Evolutionary conservation across 148 eudicot genomes (phyloP).

Genomic region (Beta vulgaris): DNA sequence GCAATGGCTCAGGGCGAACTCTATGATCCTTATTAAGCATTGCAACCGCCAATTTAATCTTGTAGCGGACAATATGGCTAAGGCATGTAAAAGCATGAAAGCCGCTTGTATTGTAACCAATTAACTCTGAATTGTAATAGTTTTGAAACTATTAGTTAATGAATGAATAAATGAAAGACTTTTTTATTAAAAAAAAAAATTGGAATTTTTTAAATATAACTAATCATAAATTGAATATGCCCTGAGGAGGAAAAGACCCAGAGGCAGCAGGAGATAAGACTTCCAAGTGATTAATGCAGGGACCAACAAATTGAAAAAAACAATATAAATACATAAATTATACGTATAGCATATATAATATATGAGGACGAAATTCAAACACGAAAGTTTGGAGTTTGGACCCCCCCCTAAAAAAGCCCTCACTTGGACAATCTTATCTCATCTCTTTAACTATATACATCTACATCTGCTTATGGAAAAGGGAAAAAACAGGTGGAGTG

Average conservation of each 20-base stretch:
- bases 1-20: no score
- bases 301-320: background rate
- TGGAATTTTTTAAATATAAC: background rate
- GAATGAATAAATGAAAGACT: no score
- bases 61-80: no score
- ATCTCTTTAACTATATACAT: background rate
- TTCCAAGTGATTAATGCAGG: background rate
- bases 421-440: conserved; percentile 28
- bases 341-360: background rate
- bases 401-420: background rate
- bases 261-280: conserved; percentile 19
- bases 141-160: no score
- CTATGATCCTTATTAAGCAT: no score
- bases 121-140: no score
- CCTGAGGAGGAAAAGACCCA: conserved; percentile 12
- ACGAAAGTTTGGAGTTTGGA: conserved; percentile 18
- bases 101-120: no score
- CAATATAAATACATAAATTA: background rate
- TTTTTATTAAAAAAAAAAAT: no score
- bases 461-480: conserved; percentile 17
- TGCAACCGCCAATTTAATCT: no score
- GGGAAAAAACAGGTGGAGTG: background rate
- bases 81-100: no score
- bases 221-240: background rate
- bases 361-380: conserved; percentile 21